Percentiles rank a stretch among this genome's conserved stretches.
Conservation (phyloP, 352 stramenopile genomes). For the Phytophthora litchii region DNA sequence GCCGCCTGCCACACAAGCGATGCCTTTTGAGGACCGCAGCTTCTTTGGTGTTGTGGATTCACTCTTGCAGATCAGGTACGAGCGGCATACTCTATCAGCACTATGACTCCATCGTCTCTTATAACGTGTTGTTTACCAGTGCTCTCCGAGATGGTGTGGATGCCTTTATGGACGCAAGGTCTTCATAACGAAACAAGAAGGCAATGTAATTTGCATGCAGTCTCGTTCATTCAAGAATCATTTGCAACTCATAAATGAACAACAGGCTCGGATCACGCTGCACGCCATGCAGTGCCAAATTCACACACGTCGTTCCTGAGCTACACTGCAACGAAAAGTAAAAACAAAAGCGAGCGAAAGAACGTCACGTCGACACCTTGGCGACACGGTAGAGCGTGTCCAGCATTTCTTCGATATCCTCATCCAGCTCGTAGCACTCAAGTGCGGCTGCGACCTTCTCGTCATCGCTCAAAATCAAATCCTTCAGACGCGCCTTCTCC, state of each 20-base stretch:
- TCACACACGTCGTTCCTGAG: constrained; percentile 6
- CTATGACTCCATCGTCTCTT: constrained; percentile 5
- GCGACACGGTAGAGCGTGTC: constrained; percentile 83
- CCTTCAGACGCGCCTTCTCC: constrained; percentile 82
- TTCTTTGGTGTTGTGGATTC: constrained; percentile 82
- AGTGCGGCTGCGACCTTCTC: constrained; percentile 77
- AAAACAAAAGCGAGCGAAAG: constrained; percentile 11
- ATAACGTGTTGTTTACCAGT: constrained; percentile 30
- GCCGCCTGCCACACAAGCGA: constrained; percentile 65
- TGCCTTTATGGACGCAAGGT: constrained; percentile 59
- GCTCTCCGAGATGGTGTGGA: constrained; percentile 67
- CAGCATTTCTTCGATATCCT: constrained; percentile 87
- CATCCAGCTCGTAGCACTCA: constrained; percentile 83
- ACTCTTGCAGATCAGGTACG: constrained; percentile 73
- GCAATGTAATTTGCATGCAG: constrained; percentile 11
- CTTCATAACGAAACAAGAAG: constrained; percentile 22
- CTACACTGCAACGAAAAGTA: constrained; percentile 1
- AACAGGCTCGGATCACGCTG: constrained; percentile 8
- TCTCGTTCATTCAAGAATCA: constrained; percentile 20
- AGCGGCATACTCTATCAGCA: not conserved
- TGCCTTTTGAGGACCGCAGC: constrained; percentile 65
- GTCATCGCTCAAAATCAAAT: constrained; percentile 84
- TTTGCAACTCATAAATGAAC: constrained; percentile 22
- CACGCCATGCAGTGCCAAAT: constrained; percentile 4
- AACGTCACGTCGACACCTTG: constrained; percentile 47